Evolutionary conservation across 208 protist genomes (phyloP), one percentile per base, ranked within the genome.

Genomic region (Crithidia bombi): DNA sequence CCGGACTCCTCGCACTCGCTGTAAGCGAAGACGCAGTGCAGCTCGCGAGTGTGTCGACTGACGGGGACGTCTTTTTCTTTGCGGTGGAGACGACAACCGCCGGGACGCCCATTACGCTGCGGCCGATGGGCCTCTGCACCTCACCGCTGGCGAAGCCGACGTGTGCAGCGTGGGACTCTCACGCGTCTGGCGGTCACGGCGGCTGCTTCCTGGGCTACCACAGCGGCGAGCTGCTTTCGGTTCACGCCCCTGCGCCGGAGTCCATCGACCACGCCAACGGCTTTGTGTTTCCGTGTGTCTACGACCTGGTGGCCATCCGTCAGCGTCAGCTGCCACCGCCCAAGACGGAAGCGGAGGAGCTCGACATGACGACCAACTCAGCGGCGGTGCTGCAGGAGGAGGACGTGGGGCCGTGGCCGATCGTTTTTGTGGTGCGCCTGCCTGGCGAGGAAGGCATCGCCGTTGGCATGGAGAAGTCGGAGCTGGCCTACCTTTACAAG

Each of bases 11-110:
- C 41, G 43, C 81, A 4, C 38, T 98, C 32, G 81, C 76, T 0
- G 78, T 98, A 19, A 85, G 84, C 43, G 52, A 74, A 15, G 75
- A 81, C 19, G 86, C 87, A 32, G 63, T 72, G 12, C 73, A 77
- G 49, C 73, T 99, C 4, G 97, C 86, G 19, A 98, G 95, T 30
- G 79, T 90, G 21, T 85, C 93, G 3, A 64, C 32, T 6, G 81
- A 97, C 65, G 87, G 86, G 2, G 92, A 83, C 11, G 73, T 97
- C n/a, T 99, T 99, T 66, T 98, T 99, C 82, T 96, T 98, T 61
- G 59, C 69, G 0, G 77, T 94, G n/a, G 56, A 62, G 30, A 43
- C 54, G 35, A 35, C 25, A 1, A 35, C 26, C 32, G 17, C 35
- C 10, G 23, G 46, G 41, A n/a, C 67, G 11, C 47, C 56, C 15